Evolutionary conservation across 2,329 filamentous ascomycete genomes (phyloP), one percentile per base, ranked within the genome.

Genomic region (Dactylellina parvicollis): DNA sequence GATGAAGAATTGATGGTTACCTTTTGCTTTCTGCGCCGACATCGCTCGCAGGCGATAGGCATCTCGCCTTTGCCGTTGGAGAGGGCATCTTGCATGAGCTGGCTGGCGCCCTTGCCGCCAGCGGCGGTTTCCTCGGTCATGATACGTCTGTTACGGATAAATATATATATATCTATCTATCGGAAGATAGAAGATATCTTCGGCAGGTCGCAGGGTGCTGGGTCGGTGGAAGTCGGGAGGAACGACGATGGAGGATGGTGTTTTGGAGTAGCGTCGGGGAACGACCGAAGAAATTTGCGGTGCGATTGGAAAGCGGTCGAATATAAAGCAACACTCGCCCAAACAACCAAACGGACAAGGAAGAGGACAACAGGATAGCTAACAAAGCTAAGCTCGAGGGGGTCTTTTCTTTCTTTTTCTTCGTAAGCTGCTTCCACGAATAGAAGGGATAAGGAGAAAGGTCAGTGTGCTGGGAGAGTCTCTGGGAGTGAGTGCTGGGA

Each of bases 31-130:
- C 70, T 55, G 20, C 70, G 52, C 34, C 70, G 70, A 56, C 70
- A 74, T 52, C 70, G 61, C 46, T 74, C 70, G 40, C 70, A 74
- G 57, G 70, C 70, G 62, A 74, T 74, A 38, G 70, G 70, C 70
- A 74, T 74, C 56, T 74, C 70, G 64, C 64, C 64, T 32, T 74
- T 74, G 47, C 62, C 54, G 56, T 74, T 74, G 55, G 62, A 40
- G 42, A 69, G 70, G 24, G 70, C 70, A 55, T 73, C 69, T 38
- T 74, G 70, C 70, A 74, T 74, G 22, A 74, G 70, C 56, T 74
- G 70, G 49, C 55, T 30, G 36, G 70, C 70, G 55, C 55, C 70
- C 20, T 73, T 73, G 20, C 20, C 60, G 16, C 49, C 50, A 9
- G 60, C 46, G 24, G 44, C 24, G 12, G 18, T 65, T 18, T 61